Conservation (phyloP, 2,329 filamentous ascomycete genomes). For the Escovopsis weberi region DNA sequence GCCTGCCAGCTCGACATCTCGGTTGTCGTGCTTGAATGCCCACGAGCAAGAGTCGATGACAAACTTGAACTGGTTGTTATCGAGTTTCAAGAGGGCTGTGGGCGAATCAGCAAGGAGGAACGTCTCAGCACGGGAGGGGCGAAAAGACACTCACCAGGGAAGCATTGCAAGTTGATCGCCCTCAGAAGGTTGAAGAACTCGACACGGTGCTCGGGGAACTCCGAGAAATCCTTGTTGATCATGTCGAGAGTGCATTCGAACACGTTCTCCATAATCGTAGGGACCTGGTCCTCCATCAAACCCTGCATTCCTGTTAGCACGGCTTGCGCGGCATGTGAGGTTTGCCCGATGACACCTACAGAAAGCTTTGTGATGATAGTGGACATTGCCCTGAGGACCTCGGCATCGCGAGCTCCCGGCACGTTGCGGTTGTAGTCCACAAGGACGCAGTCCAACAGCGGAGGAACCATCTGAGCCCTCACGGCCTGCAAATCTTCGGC, state of each 20-base stretch:
- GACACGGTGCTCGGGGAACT: conserved; percentile 97
- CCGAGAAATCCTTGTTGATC: conserved; percentile 99
- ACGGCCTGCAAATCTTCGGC: conserved; percentile 92
- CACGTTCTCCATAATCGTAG: conserved; percentile 94
- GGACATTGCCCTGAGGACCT: conserved; percentile 95
- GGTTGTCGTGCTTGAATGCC: conserved; percentile 99
- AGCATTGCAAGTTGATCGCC: conserved; percentile 94
- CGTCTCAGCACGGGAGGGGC: neutral
- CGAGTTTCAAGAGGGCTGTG: conserved; percentile 70
- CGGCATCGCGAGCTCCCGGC: conserved; percentile 84
- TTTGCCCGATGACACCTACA: conserved; percentile 43
- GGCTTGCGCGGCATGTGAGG: neutral
- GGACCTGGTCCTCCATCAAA: conserved; percentile 96
- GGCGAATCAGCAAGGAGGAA: conserved; percentile 1
- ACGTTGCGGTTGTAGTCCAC: conserved; percentile 97
- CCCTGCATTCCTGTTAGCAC: conserved; percentile 33
- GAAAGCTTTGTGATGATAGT: conserved; percentile 93
- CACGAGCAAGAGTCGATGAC: conserved; percentile 99
- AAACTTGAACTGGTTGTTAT: conserved; percentile 96
- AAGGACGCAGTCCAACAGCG: conserved; percentile 82
- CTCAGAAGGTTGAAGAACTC: conserved; percentile 97
- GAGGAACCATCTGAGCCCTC: conserved; percentile 87
- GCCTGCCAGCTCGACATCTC: conserved; percentile 89
- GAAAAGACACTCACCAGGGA: conserved; percentile 46
- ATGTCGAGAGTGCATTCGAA: conserved; percentile 98